Evolutionary conservation across 495 filamentous ascomycete genomes (phyloP).

Genomic region (Elaphomyces granulatus): DNA sequence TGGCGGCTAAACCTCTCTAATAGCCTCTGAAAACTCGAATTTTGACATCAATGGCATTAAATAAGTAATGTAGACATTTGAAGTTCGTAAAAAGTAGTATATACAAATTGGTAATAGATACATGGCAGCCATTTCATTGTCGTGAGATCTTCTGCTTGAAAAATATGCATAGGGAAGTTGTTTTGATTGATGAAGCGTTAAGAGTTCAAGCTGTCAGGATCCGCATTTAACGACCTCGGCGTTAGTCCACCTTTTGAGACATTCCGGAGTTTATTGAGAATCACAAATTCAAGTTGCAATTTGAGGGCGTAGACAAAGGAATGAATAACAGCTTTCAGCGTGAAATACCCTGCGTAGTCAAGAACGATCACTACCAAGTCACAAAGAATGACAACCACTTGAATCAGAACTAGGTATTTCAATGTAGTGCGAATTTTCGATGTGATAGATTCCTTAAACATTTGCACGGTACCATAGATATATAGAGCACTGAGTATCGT

Average conservation of each 20-base stretch:
- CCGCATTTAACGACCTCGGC: not conserved
- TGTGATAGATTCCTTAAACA: conserved; percentile 4
- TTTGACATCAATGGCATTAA: too few species aligned
- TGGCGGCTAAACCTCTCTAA: too few species aligned
- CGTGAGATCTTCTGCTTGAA: too few species aligned
- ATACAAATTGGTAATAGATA: too few species aligned
- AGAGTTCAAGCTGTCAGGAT: too few species aligned
- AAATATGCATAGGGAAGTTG: too few species aligned
- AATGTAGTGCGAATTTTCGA: conserved; percentile 5
- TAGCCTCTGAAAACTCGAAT: too few species aligned
- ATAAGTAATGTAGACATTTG: too few species aligned
- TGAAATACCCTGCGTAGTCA: conserved; percentile 14
- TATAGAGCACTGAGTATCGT: conserved; percentile 3
- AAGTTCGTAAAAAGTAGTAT: too few species aligned
- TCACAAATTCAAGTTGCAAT: conserved; percentile 24
- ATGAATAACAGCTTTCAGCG: conserved; percentile 17
- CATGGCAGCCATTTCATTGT: too few species aligned
- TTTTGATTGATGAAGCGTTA: too few species aligned
- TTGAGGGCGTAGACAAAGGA: conserved; percentile 23
- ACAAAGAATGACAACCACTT: conserved; percentile 13
- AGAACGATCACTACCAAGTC: conserved; percentile 12
- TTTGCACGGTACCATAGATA: conserved; percentile 5
- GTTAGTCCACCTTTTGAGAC: conserved; percentile 6
- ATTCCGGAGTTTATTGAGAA: conserved; percentile 22
- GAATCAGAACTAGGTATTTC: conserved; percentile 13